phyloP scores from a whole-genome alignment of 371 early-diverging fungal species.

The Homolaphlyctis polyrhiza region DNA sequence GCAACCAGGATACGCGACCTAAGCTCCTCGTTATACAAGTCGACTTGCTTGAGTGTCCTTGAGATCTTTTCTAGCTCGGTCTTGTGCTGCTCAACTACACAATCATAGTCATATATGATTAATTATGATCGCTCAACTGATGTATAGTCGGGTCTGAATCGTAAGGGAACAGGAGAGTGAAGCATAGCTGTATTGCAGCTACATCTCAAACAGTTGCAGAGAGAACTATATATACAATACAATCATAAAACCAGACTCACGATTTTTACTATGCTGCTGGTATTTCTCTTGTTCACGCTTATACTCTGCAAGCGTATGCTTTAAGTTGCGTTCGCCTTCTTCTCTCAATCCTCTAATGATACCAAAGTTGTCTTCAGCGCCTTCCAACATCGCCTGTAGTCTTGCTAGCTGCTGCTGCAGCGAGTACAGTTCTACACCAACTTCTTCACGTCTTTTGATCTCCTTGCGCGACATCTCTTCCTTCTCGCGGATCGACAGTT shows the following conservation, averaged over 20 bases:
- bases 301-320: constrained; percentile 26
- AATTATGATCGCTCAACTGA: too few species aligned
- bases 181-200: not conserved
- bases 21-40: constrained; percentile 50
- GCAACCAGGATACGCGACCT: constrained; percentile 41
- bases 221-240: not conserved
- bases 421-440: constrained; percentile 50
- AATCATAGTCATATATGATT: not conserved
- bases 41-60: constrained; percentile 44
- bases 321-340: constrained; percentile 36
- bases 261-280: constrained; percentile 20
- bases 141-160: not conserved
- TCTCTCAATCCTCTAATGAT: constrained; percentile 36
- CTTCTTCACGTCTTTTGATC: constrained; percentile 35
- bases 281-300: constrained; percentile 35
- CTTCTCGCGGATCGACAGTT: constrained; percentile 43
- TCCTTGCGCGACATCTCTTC: constrained; percentile 39
- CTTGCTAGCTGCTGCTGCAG: constrained; percentile 51
- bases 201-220: not conserved
- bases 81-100: constrained; percentile 44
- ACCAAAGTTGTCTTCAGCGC: constrained; percentile 33
- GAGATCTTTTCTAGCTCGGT: constrained; percentile 45
- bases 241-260: constrained; percentile 22
- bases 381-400: constrained; percentile 40
- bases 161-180: not conserved